Conservation (phyloP, 306 rosid species). For the Begonia peltatifolia region DNA sequence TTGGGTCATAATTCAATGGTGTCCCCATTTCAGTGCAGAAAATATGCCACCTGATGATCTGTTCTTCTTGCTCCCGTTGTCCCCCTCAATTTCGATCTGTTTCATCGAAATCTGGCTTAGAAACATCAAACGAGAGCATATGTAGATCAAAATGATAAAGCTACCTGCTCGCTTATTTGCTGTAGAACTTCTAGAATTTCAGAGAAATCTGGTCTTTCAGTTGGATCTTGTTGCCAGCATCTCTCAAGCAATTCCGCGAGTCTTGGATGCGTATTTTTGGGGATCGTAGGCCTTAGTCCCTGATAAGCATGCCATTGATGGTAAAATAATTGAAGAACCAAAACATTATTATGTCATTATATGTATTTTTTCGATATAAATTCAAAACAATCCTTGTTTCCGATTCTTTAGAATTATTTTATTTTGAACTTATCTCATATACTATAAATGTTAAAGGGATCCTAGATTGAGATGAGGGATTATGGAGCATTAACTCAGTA, state of each 20-base stretch:
- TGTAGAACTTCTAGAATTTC: slow-evolving; percentile 62
- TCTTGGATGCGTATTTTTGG: slow-evolving; percentile 52
- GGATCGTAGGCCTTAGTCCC: slow-evolving; percentile 75
- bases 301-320: slow-evolving; percentile 3
- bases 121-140: not conserved
- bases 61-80: slow-evolving; percentile 32
- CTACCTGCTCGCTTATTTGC: slow-evolving; percentile 60
- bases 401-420: no score
- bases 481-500: no score
- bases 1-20: slow-evolving; percentile 20
- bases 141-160: not conserved
- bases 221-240: slow-evolving; percentile 89
- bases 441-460: no score
- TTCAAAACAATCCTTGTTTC: no score
- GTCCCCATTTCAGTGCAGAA: slow-evolving; percentile 44
- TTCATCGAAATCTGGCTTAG: slow-evolving; percentile 10
- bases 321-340: no score
- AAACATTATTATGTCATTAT: no score
- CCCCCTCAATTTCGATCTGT: slow-evolving; percentile 41
- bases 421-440: no score
- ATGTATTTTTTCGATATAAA: no score
- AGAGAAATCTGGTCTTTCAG: slow-evolving; percentile 58
- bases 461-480: no score
- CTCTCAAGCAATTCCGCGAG: slow-evolving; percentile 64
- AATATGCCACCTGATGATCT: slow-evolving; percentile 42